Evolutionary conservation across 2,329 filamentous ascomycete genomes (phyloP).

Genomic region (Thielaviopsis musarum): DNA sequence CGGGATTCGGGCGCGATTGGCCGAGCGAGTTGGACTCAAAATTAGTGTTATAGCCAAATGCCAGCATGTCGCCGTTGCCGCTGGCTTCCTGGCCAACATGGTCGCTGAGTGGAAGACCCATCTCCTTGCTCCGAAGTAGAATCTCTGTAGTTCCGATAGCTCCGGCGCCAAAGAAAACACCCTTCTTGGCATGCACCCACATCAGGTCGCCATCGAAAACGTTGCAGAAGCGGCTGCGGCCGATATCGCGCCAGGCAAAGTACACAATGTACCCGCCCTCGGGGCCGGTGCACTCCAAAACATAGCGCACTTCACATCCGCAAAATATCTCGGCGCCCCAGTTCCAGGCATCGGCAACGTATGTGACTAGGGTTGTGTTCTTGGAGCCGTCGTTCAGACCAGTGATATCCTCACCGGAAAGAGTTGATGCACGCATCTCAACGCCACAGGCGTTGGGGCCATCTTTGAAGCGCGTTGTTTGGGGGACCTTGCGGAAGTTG

Average conservation of each 20-base stretch:
- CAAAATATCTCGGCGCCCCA: constrained; percentile 59
- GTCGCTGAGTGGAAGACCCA: constrained; percentile 40
- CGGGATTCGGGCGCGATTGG: constrained; percentile 28
- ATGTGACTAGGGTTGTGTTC: constrained; percentile 48
- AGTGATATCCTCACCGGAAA: constrained; percentile 45
- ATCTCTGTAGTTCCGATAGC: constrained; percentile 50
- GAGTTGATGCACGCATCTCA: constrained; percentile 40
- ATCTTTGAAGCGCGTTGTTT: constrained; percentile 46
- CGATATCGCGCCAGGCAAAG: constrained; percentile 46
- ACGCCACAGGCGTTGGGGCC: constrained; percentile 48
- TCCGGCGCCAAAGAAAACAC: constrained; percentile 50
- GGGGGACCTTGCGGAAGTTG: constrained; percentile 38
- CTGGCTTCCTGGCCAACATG: constrained; percentile 43
- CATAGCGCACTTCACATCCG: constrained; percentile 46
- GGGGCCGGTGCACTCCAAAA: constrained; percentile 32
- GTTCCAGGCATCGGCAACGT: constrained; percentile 53
- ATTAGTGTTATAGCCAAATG: constrained; percentile 48
- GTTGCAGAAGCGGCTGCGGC: constrained; percentile 35
- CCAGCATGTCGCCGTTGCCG: constrained; percentile 49
- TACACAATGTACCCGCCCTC: constrained; percentile 43
- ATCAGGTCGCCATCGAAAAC: constrained; percentile 42
- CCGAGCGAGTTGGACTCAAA: constrained; percentile 40
- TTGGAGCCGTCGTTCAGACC: constrained; percentile 54
- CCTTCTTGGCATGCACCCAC: constrained; percentile 49
- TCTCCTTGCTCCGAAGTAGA: constrained; percentile 39